Percentiles rank a stretch among this genome's conserved stretches.
phyloP scores from a whole-genome alignment of 371 early-diverging fungal species.

The Mucor irregularis region DNA sequence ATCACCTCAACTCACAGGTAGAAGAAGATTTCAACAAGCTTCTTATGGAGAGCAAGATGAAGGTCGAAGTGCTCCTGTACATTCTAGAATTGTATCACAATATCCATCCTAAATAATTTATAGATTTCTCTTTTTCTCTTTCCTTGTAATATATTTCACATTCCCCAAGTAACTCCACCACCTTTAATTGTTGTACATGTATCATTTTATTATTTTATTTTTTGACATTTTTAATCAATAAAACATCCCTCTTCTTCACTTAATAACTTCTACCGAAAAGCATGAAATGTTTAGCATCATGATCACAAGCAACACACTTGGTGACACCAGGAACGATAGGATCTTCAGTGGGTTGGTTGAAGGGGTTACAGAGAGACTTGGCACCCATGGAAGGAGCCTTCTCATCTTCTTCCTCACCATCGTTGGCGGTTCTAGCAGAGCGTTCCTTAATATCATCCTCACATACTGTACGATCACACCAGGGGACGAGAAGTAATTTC shows the following conservation, averaged over 20 bases:
- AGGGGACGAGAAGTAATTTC: conserved; percentile 91
- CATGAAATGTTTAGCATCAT: conserved; percentile 80
- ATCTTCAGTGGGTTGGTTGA: conserved; percentile 82
- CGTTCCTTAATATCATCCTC: conserved; percentile 97
- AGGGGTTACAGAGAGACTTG: conserved; percentile 99
- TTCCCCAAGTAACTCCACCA: too few relatives aligned
- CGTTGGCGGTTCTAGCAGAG: conserved; percentile 69
- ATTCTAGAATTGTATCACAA: conserved; percentile 18
- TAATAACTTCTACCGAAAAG: conserved; percentile 94
- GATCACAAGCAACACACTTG: conserved; percentile 85
- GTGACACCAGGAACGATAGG: conserved; percentile 76
- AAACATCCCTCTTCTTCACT: conserved; percentile 2
- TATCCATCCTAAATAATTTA: too few relatives aligned
- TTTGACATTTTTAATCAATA: not conserved
- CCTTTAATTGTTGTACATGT: too few relatives aligned
- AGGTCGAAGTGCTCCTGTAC: conserved; percentile 26
- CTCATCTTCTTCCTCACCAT: conserved; percentile 86
- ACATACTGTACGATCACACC: conserved; percentile 95
- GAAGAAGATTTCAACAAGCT: not conserved
- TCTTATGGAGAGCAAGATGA: conserved; percentile 11
- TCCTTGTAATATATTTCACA: not conserved
- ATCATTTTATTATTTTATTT: not conserved
- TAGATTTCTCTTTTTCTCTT: conserved; percentile 1
- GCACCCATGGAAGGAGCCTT: conserved; percentile 99
- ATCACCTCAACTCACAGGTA: too few relatives aligned